Evolutionary conservation across 2,329 filamentous ascomycete genomes (phyloP).

Genomic region (Colletotrichum chrysophilum): DNA sequence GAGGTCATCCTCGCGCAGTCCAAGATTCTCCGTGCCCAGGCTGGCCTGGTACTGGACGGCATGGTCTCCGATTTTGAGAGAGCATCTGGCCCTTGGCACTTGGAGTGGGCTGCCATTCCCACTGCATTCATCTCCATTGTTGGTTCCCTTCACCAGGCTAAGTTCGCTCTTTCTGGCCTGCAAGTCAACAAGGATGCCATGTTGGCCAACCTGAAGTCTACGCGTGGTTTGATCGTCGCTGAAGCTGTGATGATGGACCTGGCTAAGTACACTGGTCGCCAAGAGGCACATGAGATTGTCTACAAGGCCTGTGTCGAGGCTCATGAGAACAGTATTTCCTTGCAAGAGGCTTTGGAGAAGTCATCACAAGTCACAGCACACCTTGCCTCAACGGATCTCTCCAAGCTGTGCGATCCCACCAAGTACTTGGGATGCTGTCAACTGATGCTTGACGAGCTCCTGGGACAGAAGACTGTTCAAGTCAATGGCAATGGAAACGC

Average conservation of each 20-base stretch:
- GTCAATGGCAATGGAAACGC: background rate
- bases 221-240: conserved; percentile 57
- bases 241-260: conserved; percentile 68
- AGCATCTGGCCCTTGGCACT: conserved; percentile 62
- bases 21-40: conserved; percentile 57
- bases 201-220: conserved; percentile 55
- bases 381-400: conserved; percentile 30
- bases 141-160: conserved; percentile 57
- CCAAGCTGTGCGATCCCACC: conserved; percentile 27
- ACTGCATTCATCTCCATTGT: conserved; percentile 58
- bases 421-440: conserved; percentile 22
- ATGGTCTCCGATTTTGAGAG: conserved; percentile 65
- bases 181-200: conserved; percentile 55
- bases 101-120: conserved; percentile 62
- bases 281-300: conserved; percentile 60
- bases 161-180: conserved; percentile 56
- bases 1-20: conserved; percentile 60
- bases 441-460: conserved; percentile 20
- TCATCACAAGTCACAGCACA: conserved; percentile 44
- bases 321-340: conserved; percentile 46
- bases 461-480: background rate
- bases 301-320: conserved; percentile 58
- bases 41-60: conserved; percentile 55
- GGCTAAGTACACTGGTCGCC: conserved; percentile 55
- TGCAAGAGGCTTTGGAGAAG: conserved; percentile 47